Evolutionary conservation across 148 eudicot species (phyloP), one percentile per base, ranked within the genome.

Genomic region (Cornus suecica): DNA sequence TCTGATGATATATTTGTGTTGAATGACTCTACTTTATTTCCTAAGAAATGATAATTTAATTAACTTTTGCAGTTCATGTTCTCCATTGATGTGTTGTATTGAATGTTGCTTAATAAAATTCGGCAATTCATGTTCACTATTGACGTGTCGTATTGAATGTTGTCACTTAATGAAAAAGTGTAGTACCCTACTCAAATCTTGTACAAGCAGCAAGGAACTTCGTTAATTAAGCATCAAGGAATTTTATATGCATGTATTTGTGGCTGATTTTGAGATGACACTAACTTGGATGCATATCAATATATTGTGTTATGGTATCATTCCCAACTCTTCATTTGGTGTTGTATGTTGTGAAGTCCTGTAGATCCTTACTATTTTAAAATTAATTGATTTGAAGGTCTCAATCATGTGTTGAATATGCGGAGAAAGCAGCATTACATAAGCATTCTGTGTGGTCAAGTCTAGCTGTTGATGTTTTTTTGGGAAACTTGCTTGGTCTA

Each of bases 361-460:
- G 1, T 25, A 25, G 11, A 64, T 30, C 5, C 66, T 26, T 25
- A 64, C 28, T 41, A 34, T 65, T 68, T 11, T 76, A 45, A 58
- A 68, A 78, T 76, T 63, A 15, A 0, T 52, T 48, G 58, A 74
- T 76, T 15, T 75, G 68, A 70, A 95, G 99, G 90, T 86, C 91
- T 84, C 82, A 73, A 78, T 87, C 93, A 69, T 90, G 91, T 76
- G 97, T 95, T 23, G 94, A 93, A 73, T 88, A 84, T 80, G 93
- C 93, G 37, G 99, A 95, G 78, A 93, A 91, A 82, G 92, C 93
- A 84, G 87, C 90, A 74, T 66, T 88, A 66, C 80, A 72, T 78
- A 93, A 83, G 70, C 94, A 95, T 83, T 89, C 93, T 76, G 69
- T 88, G 78, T 95, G 97, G 98, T 85, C 97, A 66, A 87, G 86